Conservation (phyloP, 805 yeast genomes). For the Candida jianshihensis region DNA sequence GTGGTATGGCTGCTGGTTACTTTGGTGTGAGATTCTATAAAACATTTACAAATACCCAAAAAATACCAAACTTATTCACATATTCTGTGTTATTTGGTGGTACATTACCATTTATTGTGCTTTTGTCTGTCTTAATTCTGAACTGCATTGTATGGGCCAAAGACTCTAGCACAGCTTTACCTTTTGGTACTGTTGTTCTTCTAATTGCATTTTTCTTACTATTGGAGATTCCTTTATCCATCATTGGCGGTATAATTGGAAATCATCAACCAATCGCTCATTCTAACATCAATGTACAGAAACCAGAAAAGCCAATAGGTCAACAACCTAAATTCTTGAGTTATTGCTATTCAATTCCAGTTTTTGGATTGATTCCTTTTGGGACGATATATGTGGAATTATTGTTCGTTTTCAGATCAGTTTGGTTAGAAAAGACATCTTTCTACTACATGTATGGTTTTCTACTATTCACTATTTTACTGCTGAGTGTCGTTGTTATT, state of each 20-base stretch:
- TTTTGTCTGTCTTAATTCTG: constrained; percentile 44
- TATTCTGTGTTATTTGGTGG: constrained; percentile 42
- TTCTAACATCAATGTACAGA: constrained; percentile 11
- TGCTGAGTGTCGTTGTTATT: constrained; percentile 54
- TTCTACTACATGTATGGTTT: constrained; percentile 80
- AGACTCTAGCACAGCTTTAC: constrained; percentile 69
- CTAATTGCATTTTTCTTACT: constrained; percentile 53
- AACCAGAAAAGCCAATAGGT: constrained; percentile 23
- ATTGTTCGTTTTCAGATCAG: constrained; percentile 60
- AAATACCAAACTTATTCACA: constrained; percentile 4
- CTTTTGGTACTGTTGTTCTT: constrained; percentile 65
- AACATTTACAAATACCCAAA: constrained; percentile 35
- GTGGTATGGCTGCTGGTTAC: constrained; percentile 73
- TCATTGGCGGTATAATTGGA: constrained; percentile 60
- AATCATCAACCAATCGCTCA: constrained; percentile 25
- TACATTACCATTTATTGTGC: constrained; percentile 37
- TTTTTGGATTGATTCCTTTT: constrained; percentile 73
- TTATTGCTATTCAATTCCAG: constrained; percentile 25
- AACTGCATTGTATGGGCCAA: constrained; percentile 72
- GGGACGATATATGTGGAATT: constrained; percentile 77
- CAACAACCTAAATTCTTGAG: constrained; percentile 27
- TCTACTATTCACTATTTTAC: constrained; percentile 50
- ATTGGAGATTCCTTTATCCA: constrained; percentile 67
- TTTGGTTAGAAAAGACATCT: constrained; percentile 76
- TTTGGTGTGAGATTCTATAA: constrained; percentile 59